These are phyloP conservation scores for Trichoderma sp. DNA, from an alignment of 2,329 filamentous ascomycete species.

Conservation along the genomic window DNA sequence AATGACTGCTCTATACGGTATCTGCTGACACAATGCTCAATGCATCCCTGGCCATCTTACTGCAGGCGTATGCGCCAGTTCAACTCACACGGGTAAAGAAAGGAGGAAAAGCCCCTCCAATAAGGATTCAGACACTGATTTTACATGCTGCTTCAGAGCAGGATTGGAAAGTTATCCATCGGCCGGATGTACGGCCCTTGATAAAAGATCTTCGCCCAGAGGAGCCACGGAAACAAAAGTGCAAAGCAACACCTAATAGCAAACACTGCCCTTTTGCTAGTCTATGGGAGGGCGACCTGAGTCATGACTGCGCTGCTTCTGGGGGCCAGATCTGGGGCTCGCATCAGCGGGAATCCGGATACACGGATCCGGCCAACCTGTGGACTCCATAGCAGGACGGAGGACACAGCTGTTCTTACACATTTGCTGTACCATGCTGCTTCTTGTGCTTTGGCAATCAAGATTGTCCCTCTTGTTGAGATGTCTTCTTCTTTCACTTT, in stretches of 20 bases:
- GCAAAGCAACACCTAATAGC: not conserved
- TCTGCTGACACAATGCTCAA: not conserved
- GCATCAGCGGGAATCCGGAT: not conserved
- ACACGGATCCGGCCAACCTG: slow-evolving; percentile 5
- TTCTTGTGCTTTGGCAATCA: no score
- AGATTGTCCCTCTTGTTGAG: not conserved
- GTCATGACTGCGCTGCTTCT: slow-evolving; percentile 8
- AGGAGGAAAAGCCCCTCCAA: not conserved
- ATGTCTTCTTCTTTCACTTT: not conserved
- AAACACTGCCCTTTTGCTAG: not conserved
- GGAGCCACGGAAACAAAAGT: not conserved
- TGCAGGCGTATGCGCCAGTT: not conserved
- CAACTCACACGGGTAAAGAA: not conserved
- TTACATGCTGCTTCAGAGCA: not conserved
- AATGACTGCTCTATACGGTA: not conserved
- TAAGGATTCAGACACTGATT: not conserved
- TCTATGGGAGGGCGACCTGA: not conserved
- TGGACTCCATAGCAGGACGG: not conserved
- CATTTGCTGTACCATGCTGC: not conserved
- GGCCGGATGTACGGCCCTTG: not conserved
- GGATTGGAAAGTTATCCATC: not conserved
- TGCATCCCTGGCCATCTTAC: not conserved
- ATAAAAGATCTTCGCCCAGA: not conserved
- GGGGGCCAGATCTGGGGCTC: slow-evolving; percentile 9
- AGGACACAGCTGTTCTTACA: no score